These are phyloP conservation scores for Aspergillus melleus DNA, from an alignment of 2,329 filamentous ascomycete species.

Conservation along the genomic window DNA sequence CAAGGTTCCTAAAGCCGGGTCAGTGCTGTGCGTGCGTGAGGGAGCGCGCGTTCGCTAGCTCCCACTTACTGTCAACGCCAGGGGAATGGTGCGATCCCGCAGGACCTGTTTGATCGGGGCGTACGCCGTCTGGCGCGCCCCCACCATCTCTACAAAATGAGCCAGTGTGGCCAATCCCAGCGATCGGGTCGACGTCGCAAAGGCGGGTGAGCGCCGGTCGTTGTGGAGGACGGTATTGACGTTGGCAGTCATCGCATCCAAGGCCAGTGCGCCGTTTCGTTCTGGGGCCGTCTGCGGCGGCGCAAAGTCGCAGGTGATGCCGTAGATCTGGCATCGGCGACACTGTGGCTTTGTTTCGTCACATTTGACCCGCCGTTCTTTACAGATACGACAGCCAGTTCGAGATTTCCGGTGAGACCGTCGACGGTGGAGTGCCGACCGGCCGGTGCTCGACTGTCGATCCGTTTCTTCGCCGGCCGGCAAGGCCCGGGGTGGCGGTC, in stretches of 20 bases:
- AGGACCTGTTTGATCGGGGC: neutral
- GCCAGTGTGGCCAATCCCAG: neutral
- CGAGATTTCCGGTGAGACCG: neutral
- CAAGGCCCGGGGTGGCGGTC: neutral
- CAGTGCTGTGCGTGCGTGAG: neutral
- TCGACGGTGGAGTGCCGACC: neutral
- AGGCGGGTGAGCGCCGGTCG: too few relatives aligned
- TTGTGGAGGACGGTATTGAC: neutral
- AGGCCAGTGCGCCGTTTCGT: neutral
- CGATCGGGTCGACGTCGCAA: neutral
- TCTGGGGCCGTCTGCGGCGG: neutral
- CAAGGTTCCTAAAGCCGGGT: neutral
- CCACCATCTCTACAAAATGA: neutral
- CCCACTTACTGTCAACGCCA: neutral
- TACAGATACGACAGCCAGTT: neutral
- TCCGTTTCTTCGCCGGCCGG: neutral
- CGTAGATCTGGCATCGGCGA: neutral
- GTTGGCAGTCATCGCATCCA: neutral
- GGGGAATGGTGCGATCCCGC: neutral
- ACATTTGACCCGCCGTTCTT: neutral
- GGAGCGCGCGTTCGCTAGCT: too few relatives aligned
- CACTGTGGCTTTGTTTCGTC: neutral
- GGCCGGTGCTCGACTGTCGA: too few relatives aligned
- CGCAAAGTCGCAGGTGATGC: neutral
- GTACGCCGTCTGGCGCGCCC: neutral